Evolutionary conservation across 2,329 filamentous ascomycete species (phyloP), one percentile per base, ranked within the genome.

Genomic region (Akanthomyces dipterigenus): DNA sequence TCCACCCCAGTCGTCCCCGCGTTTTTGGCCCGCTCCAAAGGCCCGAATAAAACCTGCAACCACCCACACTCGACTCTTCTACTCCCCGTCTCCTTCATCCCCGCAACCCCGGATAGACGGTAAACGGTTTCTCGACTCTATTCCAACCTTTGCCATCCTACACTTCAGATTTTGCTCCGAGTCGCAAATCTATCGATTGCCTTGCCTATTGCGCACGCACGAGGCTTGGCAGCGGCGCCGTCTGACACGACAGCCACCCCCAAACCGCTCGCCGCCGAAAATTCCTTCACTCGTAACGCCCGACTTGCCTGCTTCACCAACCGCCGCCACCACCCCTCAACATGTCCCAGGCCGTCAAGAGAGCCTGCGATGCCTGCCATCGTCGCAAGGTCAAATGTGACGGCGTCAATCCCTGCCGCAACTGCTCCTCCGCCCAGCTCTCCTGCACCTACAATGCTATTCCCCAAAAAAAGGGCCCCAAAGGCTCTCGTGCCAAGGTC

Each of bases 351-450:
- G 80, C 81, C 64, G 80, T 83, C 55, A 83, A 83, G 69, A 76
- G 86, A 70, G 87, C 87, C 63, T 90, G 87, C 76, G 87, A 90
- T 72, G 87, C 86, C 68, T 90, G 87, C 71, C 87, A 89, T 77
- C 85, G 86, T 65, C 84, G 87, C 72, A 90, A 90, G 73, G 87
- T 90, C 71, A 89, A 88, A 72, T 90, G 88, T 70, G 86, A 89
- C 69, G 86, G 87, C 62, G 78, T 85, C 70, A 86, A 86, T 68
- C 87, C 88, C 22, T 91, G 88, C 73, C 82, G 84, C 63, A 89
- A 90, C 73, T 91, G 88, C 74, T 79, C 80, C 14, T 83, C 86
- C 8, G 85, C 88, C 7, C 81, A 85, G 68, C 78, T 90, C 20
- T 78, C 81, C 14, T 91, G 88, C 78, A 90, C 87, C 34, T 91